These are phyloP conservation scores for Tetraselmis striata DNA, from an alignment of 139 green algal species.

Conservation along the genomic window DNA sequence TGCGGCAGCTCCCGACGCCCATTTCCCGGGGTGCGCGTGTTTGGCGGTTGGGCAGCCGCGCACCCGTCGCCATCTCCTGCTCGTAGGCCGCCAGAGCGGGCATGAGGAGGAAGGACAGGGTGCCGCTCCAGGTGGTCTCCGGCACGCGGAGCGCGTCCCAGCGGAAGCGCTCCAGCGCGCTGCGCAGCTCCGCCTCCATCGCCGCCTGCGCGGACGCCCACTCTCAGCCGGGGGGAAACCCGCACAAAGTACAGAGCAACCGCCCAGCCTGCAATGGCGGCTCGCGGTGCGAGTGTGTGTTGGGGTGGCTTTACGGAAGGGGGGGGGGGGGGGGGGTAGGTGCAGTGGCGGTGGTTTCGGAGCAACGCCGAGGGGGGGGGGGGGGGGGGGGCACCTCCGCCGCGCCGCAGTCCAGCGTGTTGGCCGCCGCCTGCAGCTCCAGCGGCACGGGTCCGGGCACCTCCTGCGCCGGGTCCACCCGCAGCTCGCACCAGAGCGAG, in stretches of 20 bases:
- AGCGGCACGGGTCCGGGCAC: neutral
- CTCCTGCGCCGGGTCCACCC: constrained; percentile 3
- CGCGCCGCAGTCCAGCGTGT: neutral
- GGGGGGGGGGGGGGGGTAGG: too few relatives aligned
- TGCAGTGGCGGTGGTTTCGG: too few relatives aligned
- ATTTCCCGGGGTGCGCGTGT: too few relatives aligned
- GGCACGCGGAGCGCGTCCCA: constrained; percentile 4
- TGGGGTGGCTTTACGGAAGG: too few relatives aligned
- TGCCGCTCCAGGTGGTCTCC: constrained; percentile 29
- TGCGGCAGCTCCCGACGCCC: too few relatives aligned
- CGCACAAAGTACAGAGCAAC: too few relatives aligned
- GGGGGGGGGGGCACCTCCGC: neutral
- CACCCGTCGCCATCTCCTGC: constrained; percentile 36
- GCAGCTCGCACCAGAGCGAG: neutral
- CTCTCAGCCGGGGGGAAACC: too few relatives aligned
- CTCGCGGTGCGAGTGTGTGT: too few relatives aligned
- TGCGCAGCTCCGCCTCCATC: constrained; percentile 30
- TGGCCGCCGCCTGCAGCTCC: neutral
- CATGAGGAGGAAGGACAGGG: constrained; percentile 42
- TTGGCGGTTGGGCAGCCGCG: too few relatives aligned
- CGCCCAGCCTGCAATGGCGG: too few relatives aligned
- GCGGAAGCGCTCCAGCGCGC: constrained; percentile 13
- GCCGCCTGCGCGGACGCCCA: neutral
- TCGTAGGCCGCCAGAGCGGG: constrained; percentile 45
- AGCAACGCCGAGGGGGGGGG: too few relatives aligned